These are phyloP conservation scores for Glycine tomentella DNA, from an alignment of 306 rosid species.

Conservation along the genomic window DNA sequence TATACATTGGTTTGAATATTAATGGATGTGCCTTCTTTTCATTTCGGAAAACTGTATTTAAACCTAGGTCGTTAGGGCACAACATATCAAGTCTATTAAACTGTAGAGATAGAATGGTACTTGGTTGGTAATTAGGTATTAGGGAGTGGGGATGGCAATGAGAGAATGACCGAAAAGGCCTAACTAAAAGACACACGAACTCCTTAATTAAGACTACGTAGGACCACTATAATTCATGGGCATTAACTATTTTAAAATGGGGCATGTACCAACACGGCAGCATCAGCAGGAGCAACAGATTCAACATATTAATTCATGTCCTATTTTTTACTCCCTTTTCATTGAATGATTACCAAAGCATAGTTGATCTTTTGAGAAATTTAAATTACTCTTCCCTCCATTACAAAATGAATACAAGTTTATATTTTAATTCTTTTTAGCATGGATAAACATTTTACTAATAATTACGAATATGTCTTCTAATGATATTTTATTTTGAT, in stretches of 20 bases:
- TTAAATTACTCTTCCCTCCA: background rate
- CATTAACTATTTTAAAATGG: constrained; percentile 9
- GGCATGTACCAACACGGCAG: background rate
- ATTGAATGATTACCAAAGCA: too few species aligned
- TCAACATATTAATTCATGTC: constrained; percentile 27
- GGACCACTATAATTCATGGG: constrained; percentile 40
- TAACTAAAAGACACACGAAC: background rate
- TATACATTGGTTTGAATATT: background rate
- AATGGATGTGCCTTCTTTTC: constrained; percentile 8
- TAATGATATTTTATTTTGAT: background rate
- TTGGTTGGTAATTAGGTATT: constrained; percentile 28
- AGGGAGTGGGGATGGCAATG: constrained; percentile 17
- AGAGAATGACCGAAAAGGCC: background rate
- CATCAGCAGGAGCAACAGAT: too few species aligned
- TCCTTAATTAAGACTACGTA: background rate
- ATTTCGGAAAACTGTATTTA: background rate
- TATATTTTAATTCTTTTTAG: background rate
- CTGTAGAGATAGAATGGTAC: constrained; percentile 5
- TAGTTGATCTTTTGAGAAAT: background rate
- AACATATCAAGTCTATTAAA: background rate
- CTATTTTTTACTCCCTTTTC: background rate
- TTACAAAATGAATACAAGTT: background rate
- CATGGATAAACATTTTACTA: background rate
- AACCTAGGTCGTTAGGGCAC: constrained; percentile 1
- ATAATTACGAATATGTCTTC: background rate